These are phyloP conservation scores for Eimeria acervulina DNA, from an alignment of 169 alveolate genomes.

Conservation along the genomic window DNA sequence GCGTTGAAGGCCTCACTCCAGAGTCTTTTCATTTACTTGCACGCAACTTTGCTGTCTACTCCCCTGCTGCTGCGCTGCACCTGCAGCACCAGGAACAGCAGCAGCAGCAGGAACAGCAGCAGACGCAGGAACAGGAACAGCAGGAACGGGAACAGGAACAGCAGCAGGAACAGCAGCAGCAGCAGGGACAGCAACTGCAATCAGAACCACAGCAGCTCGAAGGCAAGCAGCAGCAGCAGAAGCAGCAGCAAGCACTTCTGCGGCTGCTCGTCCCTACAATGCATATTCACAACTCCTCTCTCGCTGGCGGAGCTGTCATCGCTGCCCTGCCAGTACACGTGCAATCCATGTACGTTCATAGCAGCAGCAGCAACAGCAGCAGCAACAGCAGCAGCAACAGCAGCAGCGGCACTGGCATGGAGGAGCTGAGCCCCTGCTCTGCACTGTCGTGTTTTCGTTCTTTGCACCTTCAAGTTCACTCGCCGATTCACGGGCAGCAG, in stretches of 20 bases:
- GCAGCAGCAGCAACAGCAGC: slow-evolving; percentile 51
- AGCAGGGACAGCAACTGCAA: neutral
- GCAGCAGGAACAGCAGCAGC: neutral
- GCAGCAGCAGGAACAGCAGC: neutral
- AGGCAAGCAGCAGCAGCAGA: slow-evolving; percentile 51
- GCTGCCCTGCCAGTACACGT: slow-evolving; percentile 57
- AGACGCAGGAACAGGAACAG: slow-evolving; percentile 11
- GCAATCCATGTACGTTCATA: slow-evolving; percentile 23
- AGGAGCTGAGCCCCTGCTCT: slow-evolving; percentile 14
- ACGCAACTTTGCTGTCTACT: slow-evolving; percentile 55
- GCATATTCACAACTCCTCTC: slow-evolving; percentile 69
- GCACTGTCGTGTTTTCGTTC: slow-evolving; percentile 1
- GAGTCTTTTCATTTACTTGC: slow-evolving; percentile 10
- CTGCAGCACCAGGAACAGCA: slow-evolving; percentile 7
- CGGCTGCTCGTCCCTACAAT: slow-evolving; percentile 61
- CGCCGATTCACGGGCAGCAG: slow-evolving; percentile 2
- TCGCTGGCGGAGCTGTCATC: slow-evolving; percentile 57
- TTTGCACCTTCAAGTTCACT: neutral
- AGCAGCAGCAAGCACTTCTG: slow-evolving; percentile 59
- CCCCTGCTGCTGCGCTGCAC: slow-evolving; percentile 71
- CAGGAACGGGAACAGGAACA: neutral
- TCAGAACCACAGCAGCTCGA: slow-evolving; percentile 9
- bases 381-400: slow-evolving; percentile 47
- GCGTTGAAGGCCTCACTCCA: slow-evolving; percentile 13
- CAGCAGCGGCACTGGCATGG: slow-evolving; percentile 16